A percentile compares a stretch with the other conserved stretches of the same genome.
These are phyloP conservation scores for Melampsora americana DNA, from an alignment of 1,284 basidiomycete genomes.

Conservation along the genomic window DNA sequence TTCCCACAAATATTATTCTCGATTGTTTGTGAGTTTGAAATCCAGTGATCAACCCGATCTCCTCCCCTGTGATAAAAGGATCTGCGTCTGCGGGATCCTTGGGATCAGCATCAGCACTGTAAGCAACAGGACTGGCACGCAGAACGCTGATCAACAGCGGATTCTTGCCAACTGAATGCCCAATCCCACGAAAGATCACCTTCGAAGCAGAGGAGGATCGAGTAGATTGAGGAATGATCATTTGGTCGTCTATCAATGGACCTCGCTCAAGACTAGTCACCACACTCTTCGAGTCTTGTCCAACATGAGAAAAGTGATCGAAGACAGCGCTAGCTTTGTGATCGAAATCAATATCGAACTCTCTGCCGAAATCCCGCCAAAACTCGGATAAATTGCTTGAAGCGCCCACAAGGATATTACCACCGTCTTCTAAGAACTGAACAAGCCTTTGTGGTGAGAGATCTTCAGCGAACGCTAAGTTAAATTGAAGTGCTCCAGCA, in stretches of 20 bases:
- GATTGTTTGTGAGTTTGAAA: constrained; percentile 80
- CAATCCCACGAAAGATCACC: constrained; percentile 72
- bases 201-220: constrained; percentile 53
- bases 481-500: background rate
- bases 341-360: constrained; percentile 61
- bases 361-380: constrained; percentile 59
- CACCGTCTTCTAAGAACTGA: constrained; percentile 57
- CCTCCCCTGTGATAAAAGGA: constrained; percentile 70
- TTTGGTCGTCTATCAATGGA: constrained; percentile 50
- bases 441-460: constrained; percentile 67
- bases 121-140: constrained; percentile 63
- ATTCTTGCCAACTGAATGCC: constrained; percentile 70
- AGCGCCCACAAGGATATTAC: constrained; percentile 80
- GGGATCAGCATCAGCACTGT: constrained; percentile 57
- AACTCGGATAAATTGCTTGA: constrained; percentile 61
- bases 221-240: constrained; percentile 64
- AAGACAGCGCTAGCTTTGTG: constrained; percentile 55
- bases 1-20: constrained; percentile 76
- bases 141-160: constrained; percentile 80
- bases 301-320: constrained; percentile 56
- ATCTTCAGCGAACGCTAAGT: constrained; percentile 67
- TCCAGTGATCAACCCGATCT: constrained; percentile 73
- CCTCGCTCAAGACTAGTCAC: constrained; percentile 46
- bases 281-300: constrained; percentile 58
- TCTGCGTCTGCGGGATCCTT: constrained; percentile 56